Evolutionary conservation across 164 flowering plant species (phyloP), one percentile per base, ranked within the genome.

Genomic region (Macadamia tetraphylla): DNA sequence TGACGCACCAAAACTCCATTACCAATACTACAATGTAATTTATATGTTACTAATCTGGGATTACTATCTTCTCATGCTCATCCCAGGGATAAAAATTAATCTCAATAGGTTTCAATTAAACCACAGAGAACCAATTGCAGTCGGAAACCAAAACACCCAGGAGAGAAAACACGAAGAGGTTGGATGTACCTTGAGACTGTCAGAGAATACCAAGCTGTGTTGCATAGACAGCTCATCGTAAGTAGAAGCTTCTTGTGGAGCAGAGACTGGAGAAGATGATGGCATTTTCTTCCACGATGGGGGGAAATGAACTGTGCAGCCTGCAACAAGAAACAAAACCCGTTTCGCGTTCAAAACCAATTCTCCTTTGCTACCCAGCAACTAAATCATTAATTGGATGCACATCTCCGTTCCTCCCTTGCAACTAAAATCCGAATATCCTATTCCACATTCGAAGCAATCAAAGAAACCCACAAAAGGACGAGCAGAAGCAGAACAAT

Each of bases 211-310:
- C 82, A 90, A 77, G 77, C 89, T 88, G 76, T 90, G 90, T 66
- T 86, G 87, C 98, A 91, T 88, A 61, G 90, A 86, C 64, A 79
- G 63, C 76, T 90, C 97, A 72, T 91, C 93, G 70, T 85, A 94
- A 60, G 88, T 87, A 29, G 88, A 84, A 53, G 82, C 71, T 67
- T 80, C 91, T 46, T 75, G 79, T 62, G 82, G 76, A 7, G 83
- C 29, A 30, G 82, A 65, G 57, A 71, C 58, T 9, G 85, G 42
- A 73, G 85, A 75, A 66, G 90, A 70, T 55, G 90, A 64, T 58
- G 86, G 70, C 83, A 88, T 74, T 42, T 78, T 77, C 13, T 69
- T 71, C 86, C 89, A 75, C 79, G 65, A 48, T 43, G 43, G 67
- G 64, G 53, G 56, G 57, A 67, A 14, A 23, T n/a, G 44, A 72